Conservation (phyloP, 2,329 filamentous ascomycete species). For the Neofusicoccum sp. region DNA sequence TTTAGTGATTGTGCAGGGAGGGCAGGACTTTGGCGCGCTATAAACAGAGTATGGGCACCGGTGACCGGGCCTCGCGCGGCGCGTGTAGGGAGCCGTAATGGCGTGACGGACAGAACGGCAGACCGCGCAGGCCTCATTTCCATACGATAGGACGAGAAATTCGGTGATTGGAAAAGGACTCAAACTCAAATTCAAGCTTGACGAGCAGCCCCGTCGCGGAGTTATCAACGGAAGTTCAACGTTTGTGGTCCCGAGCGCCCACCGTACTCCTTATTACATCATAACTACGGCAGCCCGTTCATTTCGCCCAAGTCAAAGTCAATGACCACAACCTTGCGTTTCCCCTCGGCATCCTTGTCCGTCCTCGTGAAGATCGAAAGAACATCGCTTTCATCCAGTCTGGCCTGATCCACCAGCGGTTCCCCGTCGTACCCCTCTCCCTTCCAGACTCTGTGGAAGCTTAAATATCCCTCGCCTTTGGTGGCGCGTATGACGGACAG, state of each 20-base stretch:
- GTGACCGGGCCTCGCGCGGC: no score
- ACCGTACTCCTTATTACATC: constrained; percentile 7
- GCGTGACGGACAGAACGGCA: no score
- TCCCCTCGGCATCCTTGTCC: not conserved
- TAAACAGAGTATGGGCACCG: no score
- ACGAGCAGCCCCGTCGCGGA: not conserved
- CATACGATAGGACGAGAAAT: no score
- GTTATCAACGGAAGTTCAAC: constrained; percentile 12
- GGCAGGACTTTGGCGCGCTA: not conserved
- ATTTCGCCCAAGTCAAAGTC: not conserved
- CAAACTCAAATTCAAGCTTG: not conserved
- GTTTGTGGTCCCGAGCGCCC: not conserved
- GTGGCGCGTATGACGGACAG: not conserved
- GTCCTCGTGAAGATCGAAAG: constrained; percentile 17
- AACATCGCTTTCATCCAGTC: not conserved
- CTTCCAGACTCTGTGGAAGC: constrained; percentile 9
- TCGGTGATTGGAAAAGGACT: no score
- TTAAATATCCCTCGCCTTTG: not conserved
- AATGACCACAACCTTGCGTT: constrained; percentile 10
- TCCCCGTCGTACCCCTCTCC: constrained; percentile 3
- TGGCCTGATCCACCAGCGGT: constrained; percentile 10
- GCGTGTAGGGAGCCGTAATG: no score
- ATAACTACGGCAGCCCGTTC: not conserved
- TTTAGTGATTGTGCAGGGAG: not conserved
- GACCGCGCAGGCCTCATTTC: no score